Percentiles rank a stretch among this genome's conserved stretches.
Conservation (phyloP, 805 yeast species). For the Metschnikowia hibisci region DNA sequence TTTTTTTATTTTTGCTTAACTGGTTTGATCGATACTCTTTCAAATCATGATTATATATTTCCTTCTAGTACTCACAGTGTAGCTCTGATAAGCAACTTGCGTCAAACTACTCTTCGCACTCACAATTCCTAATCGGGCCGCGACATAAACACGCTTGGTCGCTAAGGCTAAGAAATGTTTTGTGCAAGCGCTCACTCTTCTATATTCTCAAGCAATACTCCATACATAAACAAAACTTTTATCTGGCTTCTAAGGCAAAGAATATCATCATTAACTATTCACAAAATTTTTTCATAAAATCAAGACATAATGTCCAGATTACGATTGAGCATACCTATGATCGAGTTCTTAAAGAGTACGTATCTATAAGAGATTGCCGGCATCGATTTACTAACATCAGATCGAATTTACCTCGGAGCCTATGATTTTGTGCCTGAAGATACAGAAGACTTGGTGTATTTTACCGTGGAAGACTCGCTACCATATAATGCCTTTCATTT, state of each 20-base stretch:
- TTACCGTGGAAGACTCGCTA: constrained; percentile 88
- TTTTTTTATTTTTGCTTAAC: too few relatives aligned
- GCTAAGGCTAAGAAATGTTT: constrained; percentile 3
- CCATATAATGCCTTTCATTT: constrained; percentile 94
- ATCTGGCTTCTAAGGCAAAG: background rate
- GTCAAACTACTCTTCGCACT: constrained; percentile 1
- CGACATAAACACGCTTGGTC: constrained; percentile 5
- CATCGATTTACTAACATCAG: constrained; percentile 29
- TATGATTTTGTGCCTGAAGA: constrained; percentile 77
- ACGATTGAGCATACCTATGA: constrained; percentile 28
- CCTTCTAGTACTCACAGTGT: background rate
- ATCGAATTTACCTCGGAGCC: constrained; percentile 84
- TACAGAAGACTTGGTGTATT: constrained; percentile 70
- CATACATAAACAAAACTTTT: constrained; percentile 1
- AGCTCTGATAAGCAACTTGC: background rate
- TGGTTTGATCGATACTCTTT: too few relatives aligned
- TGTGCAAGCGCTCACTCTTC: constrained; percentile 6
- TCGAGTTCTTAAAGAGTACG: constrained; percentile 44
- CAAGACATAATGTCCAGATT: constrained; percentile 6
- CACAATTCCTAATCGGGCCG: constrained; percentile 4
- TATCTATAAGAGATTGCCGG: constrained; percentile 8
- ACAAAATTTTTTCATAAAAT: background rate
- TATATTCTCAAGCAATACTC: background rate
- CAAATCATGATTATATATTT: too few relatives aligned
- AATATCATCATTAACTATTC: background rate